Evolutionary conservation across 192 early-diverging fungal species (phyloP).

Genomic region (Coemansia sp.): DNA sequence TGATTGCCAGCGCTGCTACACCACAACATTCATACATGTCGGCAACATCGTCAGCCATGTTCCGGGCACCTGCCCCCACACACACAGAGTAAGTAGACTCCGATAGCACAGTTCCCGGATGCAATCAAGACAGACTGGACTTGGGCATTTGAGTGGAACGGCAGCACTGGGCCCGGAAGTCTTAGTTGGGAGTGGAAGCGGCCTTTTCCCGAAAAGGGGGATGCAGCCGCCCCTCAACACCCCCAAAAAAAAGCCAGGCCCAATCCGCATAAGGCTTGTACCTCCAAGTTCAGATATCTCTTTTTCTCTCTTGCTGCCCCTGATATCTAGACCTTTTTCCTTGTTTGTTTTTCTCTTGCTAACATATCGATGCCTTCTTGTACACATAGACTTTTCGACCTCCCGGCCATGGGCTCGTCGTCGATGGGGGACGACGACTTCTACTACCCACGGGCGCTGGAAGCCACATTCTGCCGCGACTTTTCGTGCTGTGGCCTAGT

Average conservation of each 20-base stretch:
- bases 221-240: constrained; percentile 10
- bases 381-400: constrained; percentile 37
- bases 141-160: not conserved
- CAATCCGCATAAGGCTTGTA: constrained; percentile 8
- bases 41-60: constrained; percentile 7
- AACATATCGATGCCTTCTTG: not conserved
- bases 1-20: constrained; percentile 14
- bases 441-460: constrained; percentile 68
- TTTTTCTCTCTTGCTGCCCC: constrained; percentile 1
- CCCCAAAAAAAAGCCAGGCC: constrained; percentile 10
- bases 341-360: constrained; percentile 1
- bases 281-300: constrained; percentile 7
- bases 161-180: not conserved
- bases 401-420: constrained; percentile 23
- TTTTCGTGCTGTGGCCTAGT: constrained; percentile 91
- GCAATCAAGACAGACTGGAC: too few relatives aligned
- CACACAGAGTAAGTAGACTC: constrained; percentile 31
- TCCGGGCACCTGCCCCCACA: constrained; percentile 15
- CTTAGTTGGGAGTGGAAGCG: not conserved
- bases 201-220: constrained; percentile 9
- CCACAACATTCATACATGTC: constrained; percentile 8
- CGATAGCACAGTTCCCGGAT: not conserved
- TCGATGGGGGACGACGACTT: constrained; percentile 47
- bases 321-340: constrained; percentile 5
- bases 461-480: constrained; percentile 91